phyloP scores from a whole-genome alignment of 306 rosid genomes.

The Cicer cuneatum region DNA sequence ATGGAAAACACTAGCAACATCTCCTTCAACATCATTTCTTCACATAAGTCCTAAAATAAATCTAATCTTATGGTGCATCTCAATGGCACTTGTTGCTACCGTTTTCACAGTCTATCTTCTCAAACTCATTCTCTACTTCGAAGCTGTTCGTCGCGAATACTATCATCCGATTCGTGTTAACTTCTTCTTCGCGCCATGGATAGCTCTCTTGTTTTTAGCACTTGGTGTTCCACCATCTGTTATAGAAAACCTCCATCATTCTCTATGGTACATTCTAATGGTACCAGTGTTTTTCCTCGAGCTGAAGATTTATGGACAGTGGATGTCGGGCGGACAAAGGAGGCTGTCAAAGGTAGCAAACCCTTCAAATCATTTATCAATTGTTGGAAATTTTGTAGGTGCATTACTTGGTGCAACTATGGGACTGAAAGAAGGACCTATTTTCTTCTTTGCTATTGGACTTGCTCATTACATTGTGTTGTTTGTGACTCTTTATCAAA shows the following conservation, averaged over 20 bases:
- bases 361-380: slow-evolving; percentile 81
- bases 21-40: slow-evolving; percentile 69
- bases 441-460: slow-evolving; percentile 88
- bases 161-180: slow-evolving; percentile 86
- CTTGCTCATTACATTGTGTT: slow-evolving; percentile 80
- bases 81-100: slow-evolving; percentile 51
- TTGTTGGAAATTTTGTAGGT: slow-evolving; percentile 92
- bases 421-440: slow-evolving; percentile 91
- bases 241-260: slow-evolving; percentile 49
- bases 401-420: slow-evolving; percentile 84
- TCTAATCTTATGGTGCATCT: slow-evolving; percentile 68
- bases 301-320: slow-evolving; percentile 93
- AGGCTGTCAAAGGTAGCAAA: slow-evolving; percentile 90
- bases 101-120: slow-evolving; percentile 58
- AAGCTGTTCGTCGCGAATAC: slow-evolving; percentile 92
- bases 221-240: slow-evolving; percentile 79
- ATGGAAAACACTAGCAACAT: slow-evolving; percentile 78
- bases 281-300: slow-evolving; percentile 73
- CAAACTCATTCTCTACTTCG: slow-evolving; percentile 73
- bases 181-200: slow-evolving; percentile 94
- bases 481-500: slow-evolving; percentile 91
- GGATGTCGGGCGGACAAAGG: slow-evolving; percentile 96
- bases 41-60: slow-evolving; percentile 66
- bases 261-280: slow-evolving; percentile 87
- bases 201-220: slow-evolving; percentile 77